Base-by-base conservation (phyloP, 805 yeast species). In the Ogataea pini region DNA sequence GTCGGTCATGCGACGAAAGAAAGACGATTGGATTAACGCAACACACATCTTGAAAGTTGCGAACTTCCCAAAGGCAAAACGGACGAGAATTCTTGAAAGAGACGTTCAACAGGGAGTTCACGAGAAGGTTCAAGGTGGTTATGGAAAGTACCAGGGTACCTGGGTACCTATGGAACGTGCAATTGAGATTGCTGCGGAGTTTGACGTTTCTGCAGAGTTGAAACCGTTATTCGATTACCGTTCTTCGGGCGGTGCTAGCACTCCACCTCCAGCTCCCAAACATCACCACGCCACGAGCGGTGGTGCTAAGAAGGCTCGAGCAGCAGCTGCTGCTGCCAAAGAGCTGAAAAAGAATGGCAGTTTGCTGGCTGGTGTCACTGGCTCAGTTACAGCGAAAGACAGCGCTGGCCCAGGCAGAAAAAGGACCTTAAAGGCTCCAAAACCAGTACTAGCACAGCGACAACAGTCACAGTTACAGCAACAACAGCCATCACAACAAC, bases 91-190 rank as follows among this genome's bases (percentile, higher is more conserved):
- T 52, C 76, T 91, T 58, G 98, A 91, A 64, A 82, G 86, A 60
- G 97, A 91, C 54, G 96, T 92, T n/a, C 97, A 92, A 62, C 79
- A 78, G 36, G 96, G 96, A 4, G 69, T 75, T 16, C 97, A 91
- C 65, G 97, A 91, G 61, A 92, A 92, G 65, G 89, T 91, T 18
- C 98, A 91, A 67, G 98, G 98, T 52, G 98, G 98, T 2, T 91
- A 90, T 64, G 98, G 98, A 46, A 85, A 91, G 62, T 92, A 90
- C 67, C 98, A 92, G 67, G 97, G 97, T 14, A 91, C 97, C 2
- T 91, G 97, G 97, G 91, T 91, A 7, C 97, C 97, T 0, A 68
- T 88, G 52, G 81, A 76, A 6, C 80, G 87, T 42, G 97, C 96
- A 1, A 68, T 72, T 20, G 79, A 77, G 52, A 77, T 89, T 47